Evolutionary conservation across 805 yeast species (phyloP), one percentile per base, ranked within the genome.

Genomic region (Pichia eremophila): DNA sequence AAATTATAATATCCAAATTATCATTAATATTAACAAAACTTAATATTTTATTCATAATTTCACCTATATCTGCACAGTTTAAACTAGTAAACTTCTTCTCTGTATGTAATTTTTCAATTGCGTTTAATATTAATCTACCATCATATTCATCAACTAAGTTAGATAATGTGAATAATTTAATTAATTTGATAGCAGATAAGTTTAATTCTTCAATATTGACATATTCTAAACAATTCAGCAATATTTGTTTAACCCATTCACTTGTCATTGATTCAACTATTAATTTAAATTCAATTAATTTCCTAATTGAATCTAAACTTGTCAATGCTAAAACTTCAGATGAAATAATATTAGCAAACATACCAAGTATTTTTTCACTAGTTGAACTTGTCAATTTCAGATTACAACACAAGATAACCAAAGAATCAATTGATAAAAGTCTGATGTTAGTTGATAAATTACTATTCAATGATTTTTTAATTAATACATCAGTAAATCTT

Each of bases 371-470:
- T 8, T 35, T 38, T 2, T 28, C 17, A 4, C 50, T 36, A 14
- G 36, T 45, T 10, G 25, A n/a, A 8, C 40, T 19, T 1, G 42
- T 35, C n/a, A 54, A 29, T 9, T 46, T 46, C n/a, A 56, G 43
- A 27, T 55, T 51, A 3, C 54, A 35, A 17, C 54, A 46, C 19
- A 58, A 41, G 6, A 49, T 45, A 32, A 58, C 52, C 8, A 64
- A 46, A 31, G 59, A 51, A 8, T 32, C 42, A 22, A 66, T 48
- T 9, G 67, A 55, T 43, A 54, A 54, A 45, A 57, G 58, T 28
- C 70, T 57, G 6, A 66, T 60, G 40, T 66, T 70, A 22, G 60
- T 52, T 8, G 70, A 61, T 39, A 54, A 56, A 28, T 71, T 59
- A 44, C 62, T 65, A 15, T 61, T 55, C 1, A 53, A 43, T 8